Percentiles rank a stretch among this genome's conserved stretches.
Evolutionary conservation across 257 asterid genomes (phyloP).

Genomic region (Plantago elongata): DNA sequence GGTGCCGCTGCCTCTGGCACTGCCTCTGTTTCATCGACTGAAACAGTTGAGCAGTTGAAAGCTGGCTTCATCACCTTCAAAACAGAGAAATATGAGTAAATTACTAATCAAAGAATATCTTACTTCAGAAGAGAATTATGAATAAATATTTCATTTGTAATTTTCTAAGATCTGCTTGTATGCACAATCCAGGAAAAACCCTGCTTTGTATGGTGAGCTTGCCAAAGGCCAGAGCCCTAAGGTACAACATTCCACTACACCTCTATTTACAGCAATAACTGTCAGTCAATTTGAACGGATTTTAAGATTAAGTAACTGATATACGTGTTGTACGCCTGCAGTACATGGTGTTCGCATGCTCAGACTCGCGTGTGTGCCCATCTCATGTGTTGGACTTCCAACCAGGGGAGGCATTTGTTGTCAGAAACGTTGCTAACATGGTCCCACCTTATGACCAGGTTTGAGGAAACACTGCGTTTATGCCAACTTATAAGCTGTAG

Average conservation of each 20-base stretch:
- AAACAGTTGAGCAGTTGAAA: slow-evolving; percentile 63
- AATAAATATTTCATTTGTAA: neutral
- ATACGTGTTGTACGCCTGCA: slow-evolving; percentile 20
- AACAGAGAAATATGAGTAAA: slow-evolving; percentile 85
- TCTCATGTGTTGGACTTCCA: slow-evolving; percentile 72
- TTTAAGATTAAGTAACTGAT: slow-evolving; percentile 1
- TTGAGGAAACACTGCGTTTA: neutral
- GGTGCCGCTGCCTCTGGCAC: slow-evolving; percentile 22
- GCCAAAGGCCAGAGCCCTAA: slow-evolving; percentile 88
- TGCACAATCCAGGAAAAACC: slow-evolving; percentile 47
- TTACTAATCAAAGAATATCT: neutral
- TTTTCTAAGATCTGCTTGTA: slow-evolving; percentile 6
- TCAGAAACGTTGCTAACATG: slow-evolving; percentile 84
- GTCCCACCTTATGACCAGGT: slow-evolving; percentile 91
- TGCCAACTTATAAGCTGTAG: neutral
- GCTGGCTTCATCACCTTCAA: slow-evolving; percentile 74
- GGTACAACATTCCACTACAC: slow-evolving; percentile 31
- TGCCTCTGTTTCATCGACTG: slow-evolving; percentile 35
- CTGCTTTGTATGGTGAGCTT: slow-evolving; percentile 63
- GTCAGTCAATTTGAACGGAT: neutral
- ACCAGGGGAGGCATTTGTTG: slow-evolving; percentile 89
- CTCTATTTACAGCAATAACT: neutral
- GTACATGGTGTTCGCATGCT: slow-evolving; percentile 90
- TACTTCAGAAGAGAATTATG: neutral
- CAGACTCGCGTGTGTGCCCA: slow-evolving; percentile 95